Conservation (phyloP, 495 filamentous ascomycete genomes). For the Hypoxylon subgilvum region DNA sequence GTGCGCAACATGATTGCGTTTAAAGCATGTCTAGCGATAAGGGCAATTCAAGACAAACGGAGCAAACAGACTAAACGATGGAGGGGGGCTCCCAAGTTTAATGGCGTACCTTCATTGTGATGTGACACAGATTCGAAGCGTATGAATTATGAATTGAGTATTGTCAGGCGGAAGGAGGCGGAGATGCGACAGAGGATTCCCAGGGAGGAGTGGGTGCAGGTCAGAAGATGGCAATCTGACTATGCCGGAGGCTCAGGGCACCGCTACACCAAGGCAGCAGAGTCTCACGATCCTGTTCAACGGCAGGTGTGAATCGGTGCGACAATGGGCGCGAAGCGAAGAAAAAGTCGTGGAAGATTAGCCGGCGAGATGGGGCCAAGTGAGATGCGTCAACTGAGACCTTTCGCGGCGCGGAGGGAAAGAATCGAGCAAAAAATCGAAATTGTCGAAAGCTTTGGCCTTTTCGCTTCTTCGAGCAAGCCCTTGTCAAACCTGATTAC, state of each 20-base stretch:
- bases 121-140: constrained; percentile 41
- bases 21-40: constrained; percentile 21
- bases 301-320: constrained; percentile 42
- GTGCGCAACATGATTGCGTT: constrained; percentile 39
- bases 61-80: too few relatives aligned
- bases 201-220: constrained; percentile 38
- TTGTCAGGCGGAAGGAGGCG: constrained; percentile 25
- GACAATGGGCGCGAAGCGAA: constrained; percentile 35
- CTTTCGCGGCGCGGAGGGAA: constrained; percentile 24
- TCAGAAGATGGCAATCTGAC: constrained; percentile 30
- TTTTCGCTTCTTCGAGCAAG: constrained; percentile 6
- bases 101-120: constrained; percentile 60
- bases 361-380: constrained; percentile 21
- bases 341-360: constrained; percentile 19
- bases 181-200: constrained; percentile 16
- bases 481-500: constrained; percentile 19
- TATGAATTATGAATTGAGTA: constrained; percentile 29
- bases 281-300: constrained; percentile 39
- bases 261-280: constrained; percentile 40
- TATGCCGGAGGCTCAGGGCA: constrained; percentile 40
- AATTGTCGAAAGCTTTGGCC: constrained; percentile 21
- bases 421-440: constrained; percentile 8
- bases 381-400: constrained; percentile 41
- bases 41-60: constrained; percentile 28
- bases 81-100: constrained; percentile 30